These are phyloP conservation scores for Hirschfeldia incana DNA, from an alignment of 345 rosid genomes.

Conservation along the genomic window DNA sequence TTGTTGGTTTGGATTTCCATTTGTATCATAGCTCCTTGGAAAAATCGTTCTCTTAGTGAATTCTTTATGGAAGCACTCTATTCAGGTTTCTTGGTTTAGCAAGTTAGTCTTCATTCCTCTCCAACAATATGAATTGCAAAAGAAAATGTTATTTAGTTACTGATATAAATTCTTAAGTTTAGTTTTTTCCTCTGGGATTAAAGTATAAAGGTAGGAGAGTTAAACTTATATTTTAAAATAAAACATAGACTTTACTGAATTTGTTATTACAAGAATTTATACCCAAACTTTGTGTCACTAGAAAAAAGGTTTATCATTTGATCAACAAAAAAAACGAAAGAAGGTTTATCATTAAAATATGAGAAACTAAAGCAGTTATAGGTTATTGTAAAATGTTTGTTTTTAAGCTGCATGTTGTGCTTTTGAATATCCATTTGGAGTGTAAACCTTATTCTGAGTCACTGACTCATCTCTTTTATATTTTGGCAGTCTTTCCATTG, in stretches of 20 bases:
- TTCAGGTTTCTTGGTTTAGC: neutral
- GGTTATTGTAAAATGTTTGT: neutral
- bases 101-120: neutral
- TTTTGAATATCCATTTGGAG: neutral
- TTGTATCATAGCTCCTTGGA: neutral
- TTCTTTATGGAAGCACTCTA: neutral
- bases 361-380: neutral
- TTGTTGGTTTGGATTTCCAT: conserved; percentile 10
- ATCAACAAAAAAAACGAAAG: neutral
- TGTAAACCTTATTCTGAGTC: neutral
- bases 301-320: conserved; percentile 5
- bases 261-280: neutral
- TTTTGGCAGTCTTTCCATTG: conserved; percentile 60
- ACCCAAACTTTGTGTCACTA: neutral
- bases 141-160: neutral
- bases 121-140: neutral
- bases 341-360: neutral
- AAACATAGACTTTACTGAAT: neutral
- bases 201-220: neutral
- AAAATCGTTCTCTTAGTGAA: neutral
- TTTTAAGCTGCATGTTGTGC: neutral
- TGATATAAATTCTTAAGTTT: conserved; percentile 16
- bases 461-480: neutral
- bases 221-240: conserved; percentile 1
- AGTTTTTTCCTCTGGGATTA: conserved; percentile 9